Percentiles rank a stretch among this genome's conserved stretches.
Conservation (phyloP, 73 alveolate genomes). For the Paramecium octaurelia region DNA sequence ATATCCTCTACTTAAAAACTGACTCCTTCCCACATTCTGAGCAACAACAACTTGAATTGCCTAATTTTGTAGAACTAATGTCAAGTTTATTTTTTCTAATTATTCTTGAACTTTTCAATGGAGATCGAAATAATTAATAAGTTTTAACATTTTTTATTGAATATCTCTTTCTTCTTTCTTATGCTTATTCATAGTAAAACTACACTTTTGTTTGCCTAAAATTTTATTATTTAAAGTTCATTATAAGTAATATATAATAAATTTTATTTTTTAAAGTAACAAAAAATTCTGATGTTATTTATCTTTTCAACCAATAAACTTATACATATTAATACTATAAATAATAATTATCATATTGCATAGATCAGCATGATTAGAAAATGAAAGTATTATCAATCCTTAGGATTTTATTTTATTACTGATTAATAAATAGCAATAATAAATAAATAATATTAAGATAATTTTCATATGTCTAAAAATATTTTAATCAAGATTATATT, state of each 20-base stretch:
- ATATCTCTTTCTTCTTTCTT: not conserved
- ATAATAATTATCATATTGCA: no score
- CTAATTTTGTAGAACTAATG: not conserved
- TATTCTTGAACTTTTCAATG: not conserved
- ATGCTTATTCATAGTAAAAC: not conserved
- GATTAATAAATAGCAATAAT: no score
- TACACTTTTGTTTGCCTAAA: not conserved
- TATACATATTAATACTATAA: not conserved
- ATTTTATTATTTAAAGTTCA: not conserved
- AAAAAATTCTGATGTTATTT: not conserved
- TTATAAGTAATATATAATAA: not conserved
- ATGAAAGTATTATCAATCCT: no score
- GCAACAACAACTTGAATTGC: not conserved
- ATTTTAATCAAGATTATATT: no score
- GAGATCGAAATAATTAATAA: not conserved
- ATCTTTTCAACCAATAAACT: not conserved
- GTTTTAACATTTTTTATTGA: not conserved
- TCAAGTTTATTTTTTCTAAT: not conserved
- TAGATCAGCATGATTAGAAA: not conserved
- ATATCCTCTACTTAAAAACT: not conserved
- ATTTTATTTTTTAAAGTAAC: not conserved
- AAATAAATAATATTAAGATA: no score
- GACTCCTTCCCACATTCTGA: conserved; percentile 18
- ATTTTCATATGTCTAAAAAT: no score
- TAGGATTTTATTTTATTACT: no score